phyloP scores from a whole-genome alignment of 371 early-diverging fungal species.

The Lichtheimia corymbifera region DNA sequence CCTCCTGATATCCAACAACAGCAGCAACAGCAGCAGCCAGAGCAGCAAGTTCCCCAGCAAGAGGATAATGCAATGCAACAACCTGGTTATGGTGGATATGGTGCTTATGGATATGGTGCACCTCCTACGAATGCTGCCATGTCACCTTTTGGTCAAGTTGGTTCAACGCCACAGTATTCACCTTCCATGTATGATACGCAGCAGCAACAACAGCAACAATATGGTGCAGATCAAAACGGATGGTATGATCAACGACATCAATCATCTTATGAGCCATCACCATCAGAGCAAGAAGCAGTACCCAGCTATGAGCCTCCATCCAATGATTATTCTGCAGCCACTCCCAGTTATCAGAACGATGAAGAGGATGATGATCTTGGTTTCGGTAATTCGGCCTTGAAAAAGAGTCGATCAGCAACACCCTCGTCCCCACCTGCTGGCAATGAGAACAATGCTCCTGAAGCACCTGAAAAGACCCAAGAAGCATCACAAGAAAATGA shows the following conservation, averaged over 20 bases:
- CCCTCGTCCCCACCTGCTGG: constrained; percentile 10
- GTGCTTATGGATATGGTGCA: constrained; percentile 24
- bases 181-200: constrained; percentile 1
- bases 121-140: constrained; percentile 24
- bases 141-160: constrained; percentile 30
- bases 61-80: background rate
- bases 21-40: constrained; percentile 9
- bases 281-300: constrained; percentile 7
- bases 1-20: constrained; percentile 4
- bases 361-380: constrained; percentile 54
- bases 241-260: constrained; percentile 12
- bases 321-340: background rate
- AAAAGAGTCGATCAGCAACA: constrained; percentile 17
- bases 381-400: constrained; percentile 51
- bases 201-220: background rate
- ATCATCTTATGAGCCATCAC: constrained; percentile 2
- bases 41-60: background rate
- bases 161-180: background rate
- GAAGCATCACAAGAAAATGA: constrained; percentile 12
- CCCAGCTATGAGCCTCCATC: constrained; percentile 18
- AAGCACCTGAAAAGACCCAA: constrained; percentile 11
- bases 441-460: constrained; percentile 5
- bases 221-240: constrained; percentile 2
- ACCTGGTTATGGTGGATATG: constrained; percentile 16
- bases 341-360: background rate